Percentiles rank a stretch among this genome's conserved stretches.
These are phyloP conservation scores for Phlyctochytrium bullatum DNA, from an alignment of 192 early-diverging fungal genomes.

Conservation along the genomic window DNA sequence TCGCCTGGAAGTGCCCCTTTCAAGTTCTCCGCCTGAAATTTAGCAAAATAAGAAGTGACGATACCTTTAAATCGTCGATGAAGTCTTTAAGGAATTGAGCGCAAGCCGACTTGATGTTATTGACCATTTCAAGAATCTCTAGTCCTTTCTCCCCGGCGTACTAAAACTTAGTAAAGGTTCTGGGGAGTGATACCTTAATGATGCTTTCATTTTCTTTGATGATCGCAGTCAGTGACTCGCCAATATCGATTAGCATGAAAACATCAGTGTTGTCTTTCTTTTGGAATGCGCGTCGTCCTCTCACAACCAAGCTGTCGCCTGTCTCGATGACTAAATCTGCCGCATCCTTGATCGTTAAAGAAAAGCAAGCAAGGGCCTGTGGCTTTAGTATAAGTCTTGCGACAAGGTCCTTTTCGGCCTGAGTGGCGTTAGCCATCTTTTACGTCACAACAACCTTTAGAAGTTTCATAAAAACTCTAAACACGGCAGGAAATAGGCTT, in stretches of 20 bases:
- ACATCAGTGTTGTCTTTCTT: slow-evolving; percentile 52
- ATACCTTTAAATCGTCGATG: slow-evolving; percentile 67
- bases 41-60: slow-evolving; percentile 7
- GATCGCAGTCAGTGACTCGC: slow-evolving; percentile 45
- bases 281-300: slow-evolving; percentile 49
- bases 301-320: slow-evolving; percentile 51
- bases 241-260: slow-evolving; percentile 68
- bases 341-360: slow-evolving; percentile 43
- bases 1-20: slow-evolving; percentile 56
- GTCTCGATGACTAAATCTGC: slow-evolving; percentile 49
- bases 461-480: slow-evolving; percentile 54
- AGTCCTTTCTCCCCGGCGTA: slow-evolving; percentile 44
- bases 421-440: too few relatives aligned
- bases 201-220: slow-evolving; percentile 43
- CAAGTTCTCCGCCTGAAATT: slow-evolving; percentile 5
- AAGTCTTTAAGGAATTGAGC: slow-evolving; percentile 65
- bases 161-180: slow-evolving; percentile 7
- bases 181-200: slow-evolving; percentile 24
- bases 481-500: slow-evolving; percentile 60
- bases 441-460: slow-evolving; percentile 60
- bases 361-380: slow-evolving; percentile 42
- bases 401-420: slow-evolving; percentile 66
- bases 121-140: slow-evolving; percentile 47
- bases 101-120: slow-evolving; percentile 48
- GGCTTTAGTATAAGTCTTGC: slow-evolving; percentile 59